Base-by-base conservation (phyloP, 2,329 filamentous ascomycete species). In the Simplicillium aogashimaense region DNA sequence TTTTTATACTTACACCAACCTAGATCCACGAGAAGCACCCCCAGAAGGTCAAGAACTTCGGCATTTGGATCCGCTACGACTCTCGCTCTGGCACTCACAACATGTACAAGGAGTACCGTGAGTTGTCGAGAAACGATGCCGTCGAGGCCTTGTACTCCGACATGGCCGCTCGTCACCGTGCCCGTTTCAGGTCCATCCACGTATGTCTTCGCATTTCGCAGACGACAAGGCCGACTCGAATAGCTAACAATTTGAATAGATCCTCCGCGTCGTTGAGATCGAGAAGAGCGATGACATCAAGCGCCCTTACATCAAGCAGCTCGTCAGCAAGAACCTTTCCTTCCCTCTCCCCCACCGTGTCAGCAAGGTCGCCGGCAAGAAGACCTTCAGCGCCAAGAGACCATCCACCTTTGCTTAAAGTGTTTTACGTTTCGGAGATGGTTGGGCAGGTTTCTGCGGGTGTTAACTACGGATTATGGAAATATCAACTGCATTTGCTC, bases 61-160 rank as follows among this genome's bases (percentile, higher is more conserved):
- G 92, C 69, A 83, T 98, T 81, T 98, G 94, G 94, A 83, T 98
- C 75, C 89, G 94, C 67, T 98, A 98, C 78, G 90, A 98, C 76
- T 98, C 94, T 50, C 90, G 92, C 72, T 97, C 92, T 60, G 92
- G 92, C 61, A 98, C 92, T 61, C 92, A 98, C 88, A 98, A 98
- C 85, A 98, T 98, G 92, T 98, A 98, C 87, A 97, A 97, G 83
- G 92, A 98, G 83, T 97, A 95, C 85, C 86, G 92, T 67, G 92
- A 97, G 80, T 86, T 97, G 80, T 90, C 86, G 66, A 81, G 92
- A 71, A 86, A 83, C 63, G 90, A 92, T 56, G 92, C 92, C 54
- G 90, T 97, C 62, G 86, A 97, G 74, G 74, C 90, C 56, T 81
- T 98, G 66, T 98, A 98, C 84, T 86, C 92, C 73, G 92, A 98